Conservation (phyloP, 2,329 filamentous ascomycete species). For the Fusarium devonianum region DNA sequence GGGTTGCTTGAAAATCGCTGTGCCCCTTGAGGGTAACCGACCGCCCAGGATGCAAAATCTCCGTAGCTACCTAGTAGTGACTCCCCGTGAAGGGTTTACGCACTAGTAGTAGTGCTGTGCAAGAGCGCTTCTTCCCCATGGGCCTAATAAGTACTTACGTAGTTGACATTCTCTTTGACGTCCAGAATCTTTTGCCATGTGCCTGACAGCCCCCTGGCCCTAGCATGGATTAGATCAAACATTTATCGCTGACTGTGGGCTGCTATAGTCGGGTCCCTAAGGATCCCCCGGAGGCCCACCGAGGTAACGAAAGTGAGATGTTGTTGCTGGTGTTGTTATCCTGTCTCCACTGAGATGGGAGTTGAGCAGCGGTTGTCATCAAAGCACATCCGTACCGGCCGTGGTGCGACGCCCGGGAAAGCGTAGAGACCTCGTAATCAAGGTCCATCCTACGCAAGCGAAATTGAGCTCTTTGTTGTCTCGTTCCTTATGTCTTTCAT, state of each 20-base stretch:
- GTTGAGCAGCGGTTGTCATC: slow-evolving; percentile 9
- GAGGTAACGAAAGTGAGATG: slow-evolving; percentile 9
- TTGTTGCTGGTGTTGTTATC: slow-evolving; percentile 14
- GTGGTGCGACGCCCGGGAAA: too few species aligned
- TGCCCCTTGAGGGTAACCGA: too few species aligned
- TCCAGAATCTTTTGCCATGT: too few species aligned
- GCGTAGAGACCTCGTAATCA: slow-evolving; percentile 17
- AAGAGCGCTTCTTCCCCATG: too few species aligned
- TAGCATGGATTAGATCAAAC: background rate
- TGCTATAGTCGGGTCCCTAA: background rate
- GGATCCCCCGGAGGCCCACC: background rate
- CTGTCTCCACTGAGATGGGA: background rate
- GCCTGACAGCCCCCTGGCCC: background rate
- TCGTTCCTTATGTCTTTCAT: slow-evolving; percentile 17
- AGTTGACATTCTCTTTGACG: too few species aligned
- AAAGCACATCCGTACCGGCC: too few species aligned
- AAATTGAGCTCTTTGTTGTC: slow-evolving; percentile 2
- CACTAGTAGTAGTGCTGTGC: too few species aligned
- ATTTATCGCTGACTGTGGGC: background rate
- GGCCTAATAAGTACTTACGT: too few species aligned
- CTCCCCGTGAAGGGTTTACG: too few species aligned
- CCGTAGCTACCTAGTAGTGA: too few species aligned
- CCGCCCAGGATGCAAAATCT: too few species aligned
- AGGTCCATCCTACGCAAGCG: slow-evolving; percentile 11
- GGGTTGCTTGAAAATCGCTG: too few species aligned